Base-by-base conservation (phyloP, 176 grass and related monocot species). In the Miscanthus lutarioriparius region DNA sequence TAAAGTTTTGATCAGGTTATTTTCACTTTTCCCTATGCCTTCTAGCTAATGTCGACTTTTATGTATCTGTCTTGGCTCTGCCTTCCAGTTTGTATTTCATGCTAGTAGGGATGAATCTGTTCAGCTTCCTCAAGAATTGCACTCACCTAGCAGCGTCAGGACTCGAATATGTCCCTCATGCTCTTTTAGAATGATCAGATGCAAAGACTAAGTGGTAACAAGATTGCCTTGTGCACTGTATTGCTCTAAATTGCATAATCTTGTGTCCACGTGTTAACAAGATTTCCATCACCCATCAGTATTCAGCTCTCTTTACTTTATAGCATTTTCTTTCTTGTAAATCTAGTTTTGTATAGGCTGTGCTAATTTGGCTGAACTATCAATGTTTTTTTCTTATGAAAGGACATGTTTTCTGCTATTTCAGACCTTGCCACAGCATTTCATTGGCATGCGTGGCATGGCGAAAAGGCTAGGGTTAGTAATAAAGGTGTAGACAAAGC, bases 81-180 rank as follows among this genome's bases (percentile, higher is more conserved):
- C 37, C 62, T 86, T 72, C 77, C 39, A 10, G 41, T 32, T 32
- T 83, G 26, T 36, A 39, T 85, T 79, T 70, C 63, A 28, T 77
- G 65, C 67, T 73, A 26, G 63, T 70, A 91, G 91, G 91, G 82
- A 79, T 58, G 69, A 81, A 80, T 77, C 81, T 37, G 65, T 85
- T 76, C 83, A 86, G 64, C 73, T 63, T 44, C 70, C 88, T 32
- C 80, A 80, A 80, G 75, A 83, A 65, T 69, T 84, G 28, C 68
- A 82, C 41, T 90, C 82, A 44, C 89, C 83, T 58, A 82, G 59
- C 10, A 86, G 89, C 88, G 83, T 83, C 15, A 90, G 74, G 70
- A 88, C 69, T 51, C 79, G 84, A 62, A 83, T n/a, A 39, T 64
- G 64, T 36, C 80, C 48, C 48, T 30, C 79, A 67, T 72, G 79